Percentiles rank a stretch among this genome's conserved stretches.
Conservation (phyloP, 1,139 yeast species). For the Pneumocystis wakefieldiae region DNA sequence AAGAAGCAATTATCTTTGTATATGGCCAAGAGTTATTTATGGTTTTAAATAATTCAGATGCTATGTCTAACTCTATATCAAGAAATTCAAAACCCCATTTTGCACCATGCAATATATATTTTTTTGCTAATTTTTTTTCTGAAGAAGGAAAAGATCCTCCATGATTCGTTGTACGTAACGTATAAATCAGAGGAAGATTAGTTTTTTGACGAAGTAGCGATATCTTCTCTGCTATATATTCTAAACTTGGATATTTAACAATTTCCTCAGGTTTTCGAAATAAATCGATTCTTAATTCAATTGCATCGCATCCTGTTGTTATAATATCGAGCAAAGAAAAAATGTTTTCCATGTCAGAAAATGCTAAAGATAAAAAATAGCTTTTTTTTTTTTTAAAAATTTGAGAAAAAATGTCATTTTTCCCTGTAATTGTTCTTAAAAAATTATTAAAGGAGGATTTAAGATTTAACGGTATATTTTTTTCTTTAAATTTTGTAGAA, state of each 20-base stretch:
- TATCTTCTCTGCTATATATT: conserved; percentile 58
- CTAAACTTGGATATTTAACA: conserved; percentile 19
- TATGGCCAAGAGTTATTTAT: conserved; percentile 28
- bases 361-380: conserved; percentile 58
- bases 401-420: conserved; percentile 18
- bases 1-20: conserved; percentile 68
- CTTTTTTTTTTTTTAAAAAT: conserved; percentile 43
- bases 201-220: conserved; percentile 50
- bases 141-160: conserved; percentile 67
- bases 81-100: conserved; percentile 42
- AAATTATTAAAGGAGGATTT: conserved; percentile 39
- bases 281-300: conserved; percentile 69
- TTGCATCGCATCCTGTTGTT: conserved; percentile 56
- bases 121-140: conserved; percentile 34
- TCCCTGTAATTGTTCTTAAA: conserved; percentile 51
- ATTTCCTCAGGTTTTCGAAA: conserved; percentile 34
- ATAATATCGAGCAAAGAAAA: conserved; percentile 39
- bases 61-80: conserved; percentile 31
- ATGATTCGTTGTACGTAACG: conserved; percentile 62
- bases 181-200: conserved; percentile 65
- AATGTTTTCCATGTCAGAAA: conserved; percentile 27
- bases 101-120: conserved; percentile 46
- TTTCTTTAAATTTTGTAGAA: not conserved
- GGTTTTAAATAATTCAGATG: not conserved
- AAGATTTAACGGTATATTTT: not conserved